Evolutionary conservation across 2,329 filamentous ascomycete species (phyloP).

Genomic region (Pyrenochaeta sp.): DNA sequence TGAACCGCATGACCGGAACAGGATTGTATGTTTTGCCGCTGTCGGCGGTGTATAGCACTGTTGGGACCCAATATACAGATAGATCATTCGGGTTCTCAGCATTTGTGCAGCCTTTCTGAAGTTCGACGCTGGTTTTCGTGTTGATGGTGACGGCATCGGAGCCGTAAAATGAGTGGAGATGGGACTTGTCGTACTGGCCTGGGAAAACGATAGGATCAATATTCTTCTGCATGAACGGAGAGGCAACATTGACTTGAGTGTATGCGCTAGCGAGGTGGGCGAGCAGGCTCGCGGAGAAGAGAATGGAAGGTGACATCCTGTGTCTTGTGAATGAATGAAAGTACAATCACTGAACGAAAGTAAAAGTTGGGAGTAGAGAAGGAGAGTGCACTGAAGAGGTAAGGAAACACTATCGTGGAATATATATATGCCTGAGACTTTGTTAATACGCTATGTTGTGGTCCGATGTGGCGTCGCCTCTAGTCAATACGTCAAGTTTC

Average conservation of each 20-base stretch:
- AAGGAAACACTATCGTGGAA: not conserved
- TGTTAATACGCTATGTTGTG: constrained; percentile 3
- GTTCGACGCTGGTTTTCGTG: constrained; percentile 48
- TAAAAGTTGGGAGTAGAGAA: constrained; percentile 3
- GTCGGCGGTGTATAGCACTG: constrained; percentile 51
- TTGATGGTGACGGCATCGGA: constrained; percentile 54
- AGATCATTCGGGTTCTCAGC: constrained; percentile 59
- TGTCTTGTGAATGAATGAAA: constrained; percentile 28
- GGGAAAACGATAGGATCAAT: constrained; percentile 57
- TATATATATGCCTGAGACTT: constrained; percentile 12
- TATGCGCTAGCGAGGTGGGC: constrained; percentile 41
- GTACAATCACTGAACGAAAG: constrained; percentile 5
- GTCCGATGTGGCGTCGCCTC: not conserved
- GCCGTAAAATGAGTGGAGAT: constrained; percentile 58
- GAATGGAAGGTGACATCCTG: constrained; percentile 44
- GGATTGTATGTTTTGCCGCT: constrained; percentile 45
- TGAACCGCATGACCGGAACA: constrained; percentile 51
- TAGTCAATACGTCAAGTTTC: constrained; percentile 7
- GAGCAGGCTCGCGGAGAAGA: constrained; percentile 35
- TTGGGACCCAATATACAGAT: constrained; percentile 58
- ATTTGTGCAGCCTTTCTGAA: constrained; percentile 56
- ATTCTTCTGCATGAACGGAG: constrained; percentile 56
- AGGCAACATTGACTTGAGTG: constrained; percentile 44
- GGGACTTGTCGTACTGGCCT: constrained; percentile 50
- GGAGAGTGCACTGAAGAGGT: not conserved